A percentile compares a stretch with the other conserved stretches of the same genome.
Evolutionary conservation across 2,329 filamentous ascomycete species (phyloP).

Genomic region (Trichophyton benhamiae): DNA sequence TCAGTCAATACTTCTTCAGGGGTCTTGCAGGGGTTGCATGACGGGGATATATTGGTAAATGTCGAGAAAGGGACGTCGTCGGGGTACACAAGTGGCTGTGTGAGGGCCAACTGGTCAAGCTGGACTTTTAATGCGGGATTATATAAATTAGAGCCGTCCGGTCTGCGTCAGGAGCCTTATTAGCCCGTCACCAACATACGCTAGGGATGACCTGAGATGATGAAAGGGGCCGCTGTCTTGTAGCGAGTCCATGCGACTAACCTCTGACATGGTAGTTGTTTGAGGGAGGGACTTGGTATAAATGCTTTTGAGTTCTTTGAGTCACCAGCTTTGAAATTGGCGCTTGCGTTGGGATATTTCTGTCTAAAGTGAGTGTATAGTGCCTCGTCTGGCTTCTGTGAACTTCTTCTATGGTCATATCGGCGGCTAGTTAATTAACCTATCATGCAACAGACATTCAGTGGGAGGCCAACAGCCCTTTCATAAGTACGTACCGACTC

Average conservation of each 20-base stretch:
- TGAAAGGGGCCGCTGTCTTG: background rate
- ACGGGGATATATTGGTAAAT: background rate
- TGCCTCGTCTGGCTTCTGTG: conserved; percentile 76
- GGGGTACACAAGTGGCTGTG: background rate
- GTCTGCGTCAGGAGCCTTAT: background rate
- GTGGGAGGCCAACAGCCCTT: background rate
- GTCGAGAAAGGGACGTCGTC: background rate
- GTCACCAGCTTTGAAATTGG: background rate
- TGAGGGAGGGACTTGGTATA: conserved; percentile 5
- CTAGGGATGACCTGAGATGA: background rate
- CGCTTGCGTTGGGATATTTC: conserved; percentile 58
- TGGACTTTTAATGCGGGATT: background rate
- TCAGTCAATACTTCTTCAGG: background rate
- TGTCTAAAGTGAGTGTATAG: conserved; percentile 74
- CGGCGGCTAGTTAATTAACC: background rate
- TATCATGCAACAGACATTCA: background rate
- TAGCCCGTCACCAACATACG: conserved; percentile 2
- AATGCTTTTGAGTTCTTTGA: background rate
- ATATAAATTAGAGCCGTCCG: background rate
- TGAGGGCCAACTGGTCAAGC: background rate
- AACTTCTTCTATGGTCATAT: conserved; percentile 47
- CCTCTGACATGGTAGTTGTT: conserved; percentile 9
- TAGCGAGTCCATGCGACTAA: background rate
- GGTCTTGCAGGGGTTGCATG: background rate
- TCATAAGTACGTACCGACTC: conserved; percentile 31